Conservation (phyloP, 148 eudicot species). For the Linanthus parryae region DNA sequence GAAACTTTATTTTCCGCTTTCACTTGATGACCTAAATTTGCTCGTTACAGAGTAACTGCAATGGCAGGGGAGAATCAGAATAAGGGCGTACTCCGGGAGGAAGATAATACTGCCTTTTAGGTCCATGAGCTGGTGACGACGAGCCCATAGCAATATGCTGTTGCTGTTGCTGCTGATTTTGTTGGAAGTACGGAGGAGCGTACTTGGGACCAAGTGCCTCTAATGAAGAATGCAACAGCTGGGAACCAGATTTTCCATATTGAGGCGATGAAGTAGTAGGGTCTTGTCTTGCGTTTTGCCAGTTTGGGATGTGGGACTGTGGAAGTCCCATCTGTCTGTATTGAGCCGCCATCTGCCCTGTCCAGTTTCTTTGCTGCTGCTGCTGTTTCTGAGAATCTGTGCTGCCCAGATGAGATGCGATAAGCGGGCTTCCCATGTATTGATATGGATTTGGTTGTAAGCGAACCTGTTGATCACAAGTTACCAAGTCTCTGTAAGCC, state of each 20-base stretch:
- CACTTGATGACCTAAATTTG: no score
- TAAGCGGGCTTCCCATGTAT: no score
- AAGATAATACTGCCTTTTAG: constrained; percentile 23
- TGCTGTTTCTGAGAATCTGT: constrained; percentile 14
- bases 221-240: constrained; percentile 24
- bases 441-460: constrained; percentile 26
- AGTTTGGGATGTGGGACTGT: constrained; percentile 28
- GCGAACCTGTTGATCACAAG: constrained; percentile 17
- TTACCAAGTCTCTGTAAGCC: no score
- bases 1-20: no score
- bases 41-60: constrained; percentile 43
- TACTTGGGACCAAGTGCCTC: constrained; percentile 28
- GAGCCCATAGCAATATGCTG: constrained; percentile 23
- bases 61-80: constrained; percentile 26
- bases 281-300: constrained; percentile 41
- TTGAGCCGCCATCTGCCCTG: constrained; percentile 31
- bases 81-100: constrained; percentile 19
- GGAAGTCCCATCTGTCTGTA: constrained; percentile 25
- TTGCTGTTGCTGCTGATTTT: constrained; percentile 27
- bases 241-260: constrained; percentile 20
- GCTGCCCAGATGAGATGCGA: constrained; percentile 13
- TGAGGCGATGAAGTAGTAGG: constrained; percentile 10
- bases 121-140: constrained; percentile 18
- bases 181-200: no score
- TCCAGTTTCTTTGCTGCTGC: constrained; percentile 33